Evolutionary conservation across 495 filamentous ascomycete genomes (phyloP), one percentile per base, ranked within the genome.

Genomic region (Hypoxylon subgilvum): DNA sequence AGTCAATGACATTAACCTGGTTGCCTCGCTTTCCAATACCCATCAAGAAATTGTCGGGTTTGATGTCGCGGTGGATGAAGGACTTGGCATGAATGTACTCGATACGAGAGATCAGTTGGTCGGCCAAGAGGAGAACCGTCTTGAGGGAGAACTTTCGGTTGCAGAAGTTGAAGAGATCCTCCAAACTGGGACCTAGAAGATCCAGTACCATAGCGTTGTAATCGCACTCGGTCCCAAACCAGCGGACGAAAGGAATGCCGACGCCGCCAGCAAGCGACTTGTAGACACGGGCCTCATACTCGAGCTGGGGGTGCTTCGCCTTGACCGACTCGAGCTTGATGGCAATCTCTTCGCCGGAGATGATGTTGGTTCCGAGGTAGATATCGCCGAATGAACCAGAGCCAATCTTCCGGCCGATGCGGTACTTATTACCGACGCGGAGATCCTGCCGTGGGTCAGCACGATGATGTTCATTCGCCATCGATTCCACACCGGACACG

Each of bases 81-180:
- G 92, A 96, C 77, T 99, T 99, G 83, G 95, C 95, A 72, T 99
- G 95, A 69, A 99, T 99, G 80, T 99, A 99, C 76, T 99, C 95
- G 73, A 99, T 97, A 57, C 95, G 92, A 51, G 94, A 97, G 70
- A 98, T 97, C 74, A 99, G 85, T 79, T 99, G 95, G 70, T 99
- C 95, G 69, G 95, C 95, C 45, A 99, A 86, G 7, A 99, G 86
- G 12, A 99, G 79, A 32, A 99, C 95, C n/a, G 95, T 99, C 88
- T 99, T 99, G 62, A 99, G 78, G 7, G 94, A 96, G 83, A 97
- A 99, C 74, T 99, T 99, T 72, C 95, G 88, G 85, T 97, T 99
- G 86, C 95, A 99, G 76, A 99, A 99, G 85, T 99, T 99, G 91
- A 99, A 99, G n/a, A 99, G 82, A 72, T 99, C 95, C 77, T 99